phyloP scores from a whole-genome alignment of 352 stramenopile species.

The Saprolegnia parasitica region DNA sequence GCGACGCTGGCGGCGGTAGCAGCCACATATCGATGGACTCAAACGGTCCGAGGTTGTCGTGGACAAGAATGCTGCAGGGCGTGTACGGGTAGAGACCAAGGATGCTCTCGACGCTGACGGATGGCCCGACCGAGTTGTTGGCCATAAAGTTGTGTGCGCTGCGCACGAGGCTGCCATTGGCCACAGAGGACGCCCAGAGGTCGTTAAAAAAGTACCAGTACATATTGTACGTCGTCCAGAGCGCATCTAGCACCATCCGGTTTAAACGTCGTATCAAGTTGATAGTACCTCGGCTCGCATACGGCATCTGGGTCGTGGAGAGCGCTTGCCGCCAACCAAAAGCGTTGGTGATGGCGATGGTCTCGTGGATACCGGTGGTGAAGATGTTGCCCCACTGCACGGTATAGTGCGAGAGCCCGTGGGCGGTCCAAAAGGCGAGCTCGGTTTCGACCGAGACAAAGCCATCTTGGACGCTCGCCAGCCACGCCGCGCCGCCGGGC shows the following conservation, averaged over 20 bases:
- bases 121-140: not conserved
- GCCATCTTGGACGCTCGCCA: not conserved
- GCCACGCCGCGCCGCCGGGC: not conserved
- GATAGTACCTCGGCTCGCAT: constrained; percentile 2
- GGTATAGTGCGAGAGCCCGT: not conserved
- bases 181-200: not conserved
- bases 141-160: constrained; percentile 2
- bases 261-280: not conserved
- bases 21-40: constrained; percentile 11
- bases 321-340: not conserved
- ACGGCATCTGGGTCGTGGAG: not conserved
- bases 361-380: not conserved
- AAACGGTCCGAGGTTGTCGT: constrained; percentile 9
- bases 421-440: not conserved
- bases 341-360: not conserved
- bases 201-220: constrained; percentile 15
- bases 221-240: not conserved
- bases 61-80: not conserved
- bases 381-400: constrained; percentile 13
- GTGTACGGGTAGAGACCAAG: not conserved
- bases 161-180: constrained; percentile 2
- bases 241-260: not conserved
- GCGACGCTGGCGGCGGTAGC: not conserved
- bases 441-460: not conserved
- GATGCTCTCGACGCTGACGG: not conserved